These are phyloP conservation scores for Saccharomyces pastorianus DNA, from an alignment of 1,139 yeast species.

Conservation along the genomic window DNA sequence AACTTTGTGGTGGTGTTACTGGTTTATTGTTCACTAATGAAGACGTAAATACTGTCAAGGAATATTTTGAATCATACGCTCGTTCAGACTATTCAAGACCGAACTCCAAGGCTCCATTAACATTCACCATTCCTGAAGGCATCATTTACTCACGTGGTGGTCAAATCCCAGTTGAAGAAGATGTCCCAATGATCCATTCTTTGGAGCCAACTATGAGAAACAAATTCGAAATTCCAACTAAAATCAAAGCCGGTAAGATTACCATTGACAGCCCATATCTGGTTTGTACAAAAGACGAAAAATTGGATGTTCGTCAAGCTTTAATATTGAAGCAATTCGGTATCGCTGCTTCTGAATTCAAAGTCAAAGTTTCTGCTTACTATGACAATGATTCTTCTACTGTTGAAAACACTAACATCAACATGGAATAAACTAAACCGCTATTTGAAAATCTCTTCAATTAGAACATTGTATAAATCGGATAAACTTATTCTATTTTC, in stretches of 20 bases:
- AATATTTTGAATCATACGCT: constrained; percentile 69
- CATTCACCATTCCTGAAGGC: constrained; percentile 82
- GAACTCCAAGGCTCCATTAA: constrained; percentile 72
- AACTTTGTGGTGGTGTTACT: constrained; percentile 58
- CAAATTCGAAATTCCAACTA: constrained; percentile 84
- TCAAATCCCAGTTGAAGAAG: constrained; percentile 80
- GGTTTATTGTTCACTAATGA: constrained; percentile 89
- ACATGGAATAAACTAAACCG: constrained; percentile 24
- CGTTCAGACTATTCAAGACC: constrained; percentile 86
- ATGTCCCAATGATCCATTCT: constrained; percentile 93
- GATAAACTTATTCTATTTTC: neutral
- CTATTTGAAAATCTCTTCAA: neutral
- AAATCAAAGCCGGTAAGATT: constrained; percentile 82
- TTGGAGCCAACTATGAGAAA: constrained; percentile 87
- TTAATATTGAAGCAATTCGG: constrained; percentile 91
- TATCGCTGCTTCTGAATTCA: constrained; percentile 85
- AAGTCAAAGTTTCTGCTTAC: constrained; percentile 68
- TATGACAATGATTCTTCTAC: constrained; percentile 50
- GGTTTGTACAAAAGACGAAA: constrained; percentile 75
- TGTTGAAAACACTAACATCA: constrained; percentile 29
- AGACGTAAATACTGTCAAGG: constrained; percentile 70
- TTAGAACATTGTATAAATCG: constrained; percentile 1
- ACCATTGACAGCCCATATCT: constrained; percentile 64
- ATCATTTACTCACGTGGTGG: constrained; percentile 93
- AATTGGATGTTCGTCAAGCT: constrained; percentile 84